Conservation (phyloP, 163 green algal genomes). For the Chloromonas sp. region DNA sequence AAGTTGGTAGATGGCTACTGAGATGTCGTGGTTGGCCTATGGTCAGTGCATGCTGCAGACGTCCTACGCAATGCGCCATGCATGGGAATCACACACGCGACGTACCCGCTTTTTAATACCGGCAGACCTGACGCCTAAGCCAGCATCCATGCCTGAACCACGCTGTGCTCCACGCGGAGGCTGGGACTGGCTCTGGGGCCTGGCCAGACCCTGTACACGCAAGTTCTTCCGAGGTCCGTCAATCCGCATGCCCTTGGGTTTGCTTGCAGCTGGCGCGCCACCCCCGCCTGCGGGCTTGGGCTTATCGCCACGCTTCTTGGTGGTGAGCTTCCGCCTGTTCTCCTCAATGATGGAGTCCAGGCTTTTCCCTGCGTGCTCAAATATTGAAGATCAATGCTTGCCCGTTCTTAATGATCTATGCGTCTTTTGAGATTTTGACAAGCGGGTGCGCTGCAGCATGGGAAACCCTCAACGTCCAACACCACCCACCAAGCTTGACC, state of each 20-base stretch:
- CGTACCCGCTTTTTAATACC: background rate
- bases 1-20: too few relatives aligned
- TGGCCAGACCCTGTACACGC: background rate
- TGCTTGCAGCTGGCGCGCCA: background rate
- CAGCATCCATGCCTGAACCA: background rate
- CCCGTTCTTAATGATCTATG: too few relatives aligned
- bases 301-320: constrained; percentile 2
- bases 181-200: background rate
- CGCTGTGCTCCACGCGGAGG: background rate
- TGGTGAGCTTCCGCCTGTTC: constrained; percentile 2
- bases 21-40: too few relatives aligned
- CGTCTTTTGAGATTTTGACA: too few relatives aligned
- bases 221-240: background rate
- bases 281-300: too few relatives aligned
- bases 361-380: background rate
- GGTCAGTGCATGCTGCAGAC: too few relatives aligned
- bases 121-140: background rate
- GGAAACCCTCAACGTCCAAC: too few relatives aligned
- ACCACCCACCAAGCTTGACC: too few relatives aligned
- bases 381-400: too few relatives aligned
- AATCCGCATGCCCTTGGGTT: background rate
- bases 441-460: too few relatives aligned
- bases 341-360: constrained; percentile 6
- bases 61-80: too few relatives aligned
- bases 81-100: background rate